Percentiles rank a stretch among this genome's conserved stretches.
Conservation (phyloP, 495 filamentous ascomycete species). For the Friedmanniomyces simplex region DNA sequence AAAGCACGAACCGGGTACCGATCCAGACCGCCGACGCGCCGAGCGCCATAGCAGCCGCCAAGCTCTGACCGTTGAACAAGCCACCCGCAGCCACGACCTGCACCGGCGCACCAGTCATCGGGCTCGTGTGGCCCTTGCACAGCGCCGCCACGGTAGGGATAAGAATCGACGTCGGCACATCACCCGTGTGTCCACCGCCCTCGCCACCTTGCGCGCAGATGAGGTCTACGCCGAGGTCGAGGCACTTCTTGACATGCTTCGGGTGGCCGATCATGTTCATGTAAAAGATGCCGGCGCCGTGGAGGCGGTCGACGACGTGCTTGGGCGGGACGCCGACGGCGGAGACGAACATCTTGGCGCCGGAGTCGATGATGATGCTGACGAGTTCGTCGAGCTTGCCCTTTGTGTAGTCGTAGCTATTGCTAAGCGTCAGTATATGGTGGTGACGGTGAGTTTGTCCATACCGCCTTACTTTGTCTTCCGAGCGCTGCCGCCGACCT, state of each 20-base stretch:
- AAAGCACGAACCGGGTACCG: slow-evolving; percentile 88
- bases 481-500: slow-evolving; percentile 84
- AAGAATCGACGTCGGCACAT: slow-evolving; percentile 77
- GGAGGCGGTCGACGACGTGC: slow-evolving; percentile 76
- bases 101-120: slow-evolving; percentile 74
- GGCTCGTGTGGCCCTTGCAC: slow-evolving; percentile 69
- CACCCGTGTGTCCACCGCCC: slow-evolving; percentile 79
- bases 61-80: slow-evolving; percentile 81
- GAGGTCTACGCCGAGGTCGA: slow-evolving; percentile 79
- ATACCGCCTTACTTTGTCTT: slow-evolving; percentile 57
- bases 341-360: slow-evolving; percentile 88
- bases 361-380: slow-evolving; percentile 83
- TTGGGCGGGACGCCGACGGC: slow-evolving; percentile 92
- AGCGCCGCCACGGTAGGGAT: slow-evolving; percentile 85
- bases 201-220: slow-evolving; percentile 93
- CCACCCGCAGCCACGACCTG: slow-evolving; percentile 91
- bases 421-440: background rate
- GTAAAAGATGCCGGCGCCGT: slow-evolving; percentile 78
- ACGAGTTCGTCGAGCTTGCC: slow-evolving; percentile 89
- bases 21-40: slow-evolving; percentile 92
- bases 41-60: slow-evolving; percentile 86
- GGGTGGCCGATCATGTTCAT: slow-evolving; percentile 99
- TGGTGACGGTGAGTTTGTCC: background rate
- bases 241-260: slow-evolving; percentile 91
- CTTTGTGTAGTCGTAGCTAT: slow-evolving; percentile 98